Evolutionary conservation across 352 stramenopile species (phyloP), one percentile per base, ranked within the genome.

Genomic region (Poterioochromonas sp.): DNA sequence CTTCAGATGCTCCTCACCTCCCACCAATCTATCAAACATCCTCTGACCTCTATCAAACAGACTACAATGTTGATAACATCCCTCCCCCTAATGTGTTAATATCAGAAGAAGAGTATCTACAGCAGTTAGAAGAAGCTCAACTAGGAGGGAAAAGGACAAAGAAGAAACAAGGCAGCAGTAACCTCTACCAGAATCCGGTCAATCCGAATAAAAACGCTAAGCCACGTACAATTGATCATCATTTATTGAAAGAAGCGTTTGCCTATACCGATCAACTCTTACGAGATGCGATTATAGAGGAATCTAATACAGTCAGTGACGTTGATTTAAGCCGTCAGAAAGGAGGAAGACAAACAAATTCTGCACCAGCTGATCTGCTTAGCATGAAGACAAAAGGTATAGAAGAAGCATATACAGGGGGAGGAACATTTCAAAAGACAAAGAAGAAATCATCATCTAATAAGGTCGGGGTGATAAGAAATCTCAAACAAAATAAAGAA

Each of bases 21-120:
- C 62, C 62, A 47, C 8, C 15, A 22, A 47, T 71, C 18, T n/a
- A n/a, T n/a, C n/a, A n/a, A n/a, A n/a, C n/a, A n/a, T n/a, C n/a
- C n/a, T n/a, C n/a, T n/a, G n/a, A n/a, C n/a, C n/a, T n/a, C n/a
- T n/a, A n/a, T n/a, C n/a, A n/a, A n/a, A n/a, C n/a, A n/a, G n/a
- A n/a, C n/a, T n/a, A n/a, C n/a, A 80, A 79, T 47, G 37, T 64
- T 47, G 68, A 79, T 32, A 80, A 79, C 34, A 79, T 29, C 3
- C 51, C 53, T 32, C n/a, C n/a, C n/a, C n/a, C n/a, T n/a, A n/a
- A n/a, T n/a, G n/a, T n/a, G n/a, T n/a, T n/a, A n/a, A n/a, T n/a
- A n/a, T n/a, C n/a, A n/a, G n/a, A n/a, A n/a, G n/a, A n/a, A n/a
- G n/a, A n/a, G n/a, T n/a, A n/a, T n/a, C n/a, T n/a, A n/a, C n/a